Evolutionary conservation across 345 rosid genomes (phyloP).

Genomic region (Eucalyptus globulus): DNA sequence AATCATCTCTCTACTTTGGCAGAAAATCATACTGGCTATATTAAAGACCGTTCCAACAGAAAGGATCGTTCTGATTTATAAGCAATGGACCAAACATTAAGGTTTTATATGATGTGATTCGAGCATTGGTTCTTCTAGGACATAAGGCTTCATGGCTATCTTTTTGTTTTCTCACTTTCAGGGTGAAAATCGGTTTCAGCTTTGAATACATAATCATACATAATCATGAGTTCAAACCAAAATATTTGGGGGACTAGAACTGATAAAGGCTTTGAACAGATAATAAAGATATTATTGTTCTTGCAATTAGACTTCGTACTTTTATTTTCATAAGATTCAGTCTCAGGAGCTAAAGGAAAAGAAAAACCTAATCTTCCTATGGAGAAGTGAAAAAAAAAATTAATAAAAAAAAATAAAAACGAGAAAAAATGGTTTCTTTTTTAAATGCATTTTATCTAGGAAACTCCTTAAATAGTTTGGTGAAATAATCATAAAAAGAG

Average conservation of each 20-base stretch:
- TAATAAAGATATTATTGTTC: neutral
- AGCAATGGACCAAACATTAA: neutral
- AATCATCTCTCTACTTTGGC: neutral
- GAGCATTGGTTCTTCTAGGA: neutral
- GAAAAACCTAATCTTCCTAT: neutral
- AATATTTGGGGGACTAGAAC: neutral
- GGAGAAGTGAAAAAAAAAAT: neutral
- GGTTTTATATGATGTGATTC: neutral
- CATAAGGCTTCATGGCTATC: neutral
- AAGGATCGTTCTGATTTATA: neutral
- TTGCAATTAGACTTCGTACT: neutral
- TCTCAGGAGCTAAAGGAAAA: neutral
- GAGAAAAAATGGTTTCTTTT: fast-evolving
- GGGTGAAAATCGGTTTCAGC: neutral
- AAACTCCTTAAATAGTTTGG: neutral
- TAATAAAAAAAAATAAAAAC: too few species aligned
- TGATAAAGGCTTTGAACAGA: neutral
- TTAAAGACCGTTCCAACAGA: neutral
- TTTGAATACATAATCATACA: neutral
- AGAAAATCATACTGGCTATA: neutral
- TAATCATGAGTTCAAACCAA: neutral
- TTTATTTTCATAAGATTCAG: neutral
- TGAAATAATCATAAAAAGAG: neutral
- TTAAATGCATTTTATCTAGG: neutral
- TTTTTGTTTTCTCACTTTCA: neutral